A percentile compares a stretch with the other conserved stretches of the same genome.
Conservation (phyloP, 1,284 basidiomycete genomes). For the Marasmius sp. region DNA sequence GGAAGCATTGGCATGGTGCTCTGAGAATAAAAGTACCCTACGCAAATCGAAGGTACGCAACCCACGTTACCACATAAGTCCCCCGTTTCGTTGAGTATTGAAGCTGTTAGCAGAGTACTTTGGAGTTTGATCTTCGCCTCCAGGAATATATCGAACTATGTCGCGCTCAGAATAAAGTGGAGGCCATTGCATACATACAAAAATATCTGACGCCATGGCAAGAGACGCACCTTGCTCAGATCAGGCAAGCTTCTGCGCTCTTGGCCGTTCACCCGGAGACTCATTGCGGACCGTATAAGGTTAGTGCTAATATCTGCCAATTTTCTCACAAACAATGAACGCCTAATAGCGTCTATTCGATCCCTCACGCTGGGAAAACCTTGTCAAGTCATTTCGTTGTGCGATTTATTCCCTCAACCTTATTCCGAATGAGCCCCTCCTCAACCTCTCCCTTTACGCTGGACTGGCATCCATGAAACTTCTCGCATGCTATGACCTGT, state of each 20-base stretch:
- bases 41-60: constrained; percentile 82
- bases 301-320: constrained; percentile 20
- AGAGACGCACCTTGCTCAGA: constrained; percentile 74
- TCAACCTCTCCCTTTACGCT: constrained; percentile 85
- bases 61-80: not conserved
- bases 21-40: constrained; percentile 90
- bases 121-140: constrained; percentile 93
- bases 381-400: constrained; percentile 77
- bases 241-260: constrained; percentile 76
- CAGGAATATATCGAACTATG: constrained; percentile 97
- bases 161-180: constrained; percentile 61
- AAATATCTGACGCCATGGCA: constrained; percentile 86
- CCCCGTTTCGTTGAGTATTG: not conserved
- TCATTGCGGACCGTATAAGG: constrained; percentile 71
- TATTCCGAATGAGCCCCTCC: constrained; percentile 81
- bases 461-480: constrained; percentile 87
- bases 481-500: constrained; percentile 68
- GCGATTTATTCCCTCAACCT: constrained; percentile 86
- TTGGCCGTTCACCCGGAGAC: constrained; percentile 73
- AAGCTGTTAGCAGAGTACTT: constrained; percentile 64
- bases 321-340: not conserved
- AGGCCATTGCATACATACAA: constrained; percentile 85
- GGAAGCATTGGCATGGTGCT: constrained; percentile 93
- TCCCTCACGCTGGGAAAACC: constrained; percentile 67
- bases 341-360: constrained; percentile 78